Percentiles rank a stretch among this genome's conserved stretches.
Conservation (phyloP, 805 yeast genomes). For the Candida sanyiensis region DNA sequence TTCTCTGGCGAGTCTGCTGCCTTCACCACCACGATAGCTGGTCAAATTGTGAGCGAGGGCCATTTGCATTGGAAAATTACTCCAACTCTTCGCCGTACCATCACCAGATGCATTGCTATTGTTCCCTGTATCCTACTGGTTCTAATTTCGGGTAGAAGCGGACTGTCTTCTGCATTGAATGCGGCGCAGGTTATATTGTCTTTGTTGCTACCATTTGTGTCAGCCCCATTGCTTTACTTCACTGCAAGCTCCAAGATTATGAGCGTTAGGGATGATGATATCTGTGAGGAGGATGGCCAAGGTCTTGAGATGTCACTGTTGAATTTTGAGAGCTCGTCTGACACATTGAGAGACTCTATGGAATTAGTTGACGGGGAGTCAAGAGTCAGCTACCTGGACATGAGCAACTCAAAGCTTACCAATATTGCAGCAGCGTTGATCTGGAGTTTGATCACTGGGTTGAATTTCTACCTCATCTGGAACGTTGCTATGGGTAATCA, state of each 20-base stretch:
- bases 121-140: slow-evolving; percentile 81
- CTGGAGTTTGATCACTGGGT: slow-evolving; percentile 43
- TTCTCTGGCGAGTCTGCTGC: slow-evolving; percentile 92
- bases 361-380: background rate
- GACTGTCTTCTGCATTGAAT: slow-evolving; percentile 70
- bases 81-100: slow-evolving; percentile 73
- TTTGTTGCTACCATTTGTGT: slow-evolving; percentile 73
- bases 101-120: slow-evolving; percentile 80
- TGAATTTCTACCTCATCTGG: slow-evolving; percentile 58
- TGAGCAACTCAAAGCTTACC: slow-evolving; percentile 39
- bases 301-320: slow-evolving; percentile 5
- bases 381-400: slow-evolving; percentile 24
- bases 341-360: slow-evolving; percentile 3
- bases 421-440: slow-evolving; percentile 47
- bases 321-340: slow-evolving; percentile 6
- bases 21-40: slow-evolving; percentile 89
- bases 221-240: slow-evolving; percentile 58
- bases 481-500: slow-evolving; percentile 41
- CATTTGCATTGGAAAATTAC: slow-evolving; percentile 74
- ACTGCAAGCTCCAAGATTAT: slow-evolving; percentile 10
- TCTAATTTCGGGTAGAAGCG: slow-evolving; percentile 71
- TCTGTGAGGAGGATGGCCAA: slow-evolving; percentile 7
- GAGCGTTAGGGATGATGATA: slow-evolving; percentile 11
- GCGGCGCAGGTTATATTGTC: slow-evolving; percentile 83
- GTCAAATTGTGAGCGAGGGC: slow-evolving; percentile 93